These are phyloP conservation scores for Wickerhamomyces bisporus DNA, from an alignment of 805 yeast species.

Conservation along the genomic window DNA sequence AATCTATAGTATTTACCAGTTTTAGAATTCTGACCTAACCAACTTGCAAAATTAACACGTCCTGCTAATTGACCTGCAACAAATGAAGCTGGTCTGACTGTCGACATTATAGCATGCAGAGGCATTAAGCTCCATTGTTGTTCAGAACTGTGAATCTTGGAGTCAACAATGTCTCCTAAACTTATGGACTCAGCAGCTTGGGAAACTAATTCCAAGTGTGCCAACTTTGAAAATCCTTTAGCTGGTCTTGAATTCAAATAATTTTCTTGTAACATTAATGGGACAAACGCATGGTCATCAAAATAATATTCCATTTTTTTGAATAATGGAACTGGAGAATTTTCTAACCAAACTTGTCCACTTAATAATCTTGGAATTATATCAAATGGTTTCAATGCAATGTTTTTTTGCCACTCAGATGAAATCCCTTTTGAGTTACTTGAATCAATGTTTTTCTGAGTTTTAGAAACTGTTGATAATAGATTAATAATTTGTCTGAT, in stretches of 20 bases:
- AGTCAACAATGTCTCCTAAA: conserved; percentile 76
- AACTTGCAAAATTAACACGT: conserved; percentile 73
- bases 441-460: conserved; percentile 58
- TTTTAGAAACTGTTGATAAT: conserved; percentile 76
- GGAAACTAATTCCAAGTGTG: conserved; percentile 59
- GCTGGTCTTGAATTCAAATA: conserved; percentile 65
- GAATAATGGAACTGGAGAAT: conserved; percentile 52
- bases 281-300: conserved; percentile 91
- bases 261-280: conserved; percentile 94
- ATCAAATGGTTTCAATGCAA: conserved; percentile 90
- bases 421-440: conserved; percentile 60
- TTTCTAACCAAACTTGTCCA: conserved; percentile 52
- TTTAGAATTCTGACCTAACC: conserved; percentile 90
- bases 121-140: conserved; percentile 95
- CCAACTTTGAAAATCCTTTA: conserved; percentile 34
- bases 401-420: conserved; percentile 80
- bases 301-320: conserved; percentile 87
- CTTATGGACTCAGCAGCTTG: conserved; percentile 85
- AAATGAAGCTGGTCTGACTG: conserved; percentile 71
- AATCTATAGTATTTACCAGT: conserved; percentile 70
- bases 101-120: conserved; percentile 79
- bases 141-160: conserved; percentile 79
- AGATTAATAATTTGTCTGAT: conserved; percentile 91
- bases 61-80: conserved; percentile 69
- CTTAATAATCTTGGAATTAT: conserved; percentile 64